Base-by-base conservation (phyloP, 2,329 filamentous ascomycete species). In the Arthrobotrys sphaeroides region DNA sequence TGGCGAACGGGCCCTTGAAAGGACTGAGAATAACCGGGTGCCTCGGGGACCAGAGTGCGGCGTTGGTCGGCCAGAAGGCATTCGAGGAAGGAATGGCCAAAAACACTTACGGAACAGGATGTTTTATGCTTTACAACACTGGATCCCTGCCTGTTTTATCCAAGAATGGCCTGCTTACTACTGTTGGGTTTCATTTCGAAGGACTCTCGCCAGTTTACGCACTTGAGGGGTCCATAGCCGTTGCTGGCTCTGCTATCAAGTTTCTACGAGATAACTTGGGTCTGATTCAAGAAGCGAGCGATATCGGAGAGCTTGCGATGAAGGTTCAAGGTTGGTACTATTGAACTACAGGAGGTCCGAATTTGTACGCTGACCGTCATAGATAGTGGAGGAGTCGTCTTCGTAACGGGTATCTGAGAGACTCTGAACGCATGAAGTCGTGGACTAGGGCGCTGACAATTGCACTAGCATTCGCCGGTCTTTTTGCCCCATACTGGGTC, bases 401-500 rank as follows among this genome's bases (percentile, higher is more conserved):
- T 97, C 80, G 93, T 97, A 74, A 96, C 93, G 1, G 72, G 72
- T 59, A 59, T 43, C n/a, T 9, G 16, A n/a, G 38, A 31, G 12
- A 13, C 24, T 6, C 22, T n/a, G 31, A 16, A 42, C 5, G 7
- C 22, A 45, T 24, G 2, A 33, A 20, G 13, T 28, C 24, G 24
- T 9, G 26, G 5, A 28, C 1, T 42, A 6, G 16, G 3, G 5
- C 16, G 20, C 57, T 74, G 13, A 68, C 26, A 2, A 42, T 7
- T 9, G 10, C 9, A 18, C 5, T 53, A 75, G 93, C 93, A 0
- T 97, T 97, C 82, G 93, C 90, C 82, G 93, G 93, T 64, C 86
- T 97, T 1, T 96, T 96, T 81, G 93, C 93, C 0, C 93, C 93
- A 0, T 96, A 97, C 83, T 97, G 93, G 93, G 94, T 96, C 77